Base-by-base conservation (phyloP, 192 early-diverging fungal genomes). In the Gigaspora rosea region DNA sequence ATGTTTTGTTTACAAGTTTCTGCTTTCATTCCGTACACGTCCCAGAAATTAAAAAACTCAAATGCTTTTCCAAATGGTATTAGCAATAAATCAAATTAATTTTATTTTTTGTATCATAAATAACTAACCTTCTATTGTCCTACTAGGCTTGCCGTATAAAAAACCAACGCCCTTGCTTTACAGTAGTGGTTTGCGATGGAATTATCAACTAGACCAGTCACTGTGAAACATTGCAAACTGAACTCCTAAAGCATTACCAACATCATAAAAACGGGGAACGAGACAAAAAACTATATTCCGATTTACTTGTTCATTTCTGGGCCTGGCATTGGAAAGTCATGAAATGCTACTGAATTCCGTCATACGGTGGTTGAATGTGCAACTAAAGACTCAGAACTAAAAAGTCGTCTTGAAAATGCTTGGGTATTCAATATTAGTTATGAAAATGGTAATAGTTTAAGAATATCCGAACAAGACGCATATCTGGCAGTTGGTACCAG, bases 391-490 rank as follows among this genome's bases (percentile, higher is more conserved):
- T 65, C n/a, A 54, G 71, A 72, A 47, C 64, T 76, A 65, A 66
- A n/a, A 58, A 70, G 71, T 12, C 75, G 49, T 51, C 36, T 82
- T 56, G 48, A 73, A 54, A 48, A 82, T 47, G 81, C 74, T 59
- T 82, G 78, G 81, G 81, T 79, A 64, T 82, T 82, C 69, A 62
- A 79, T 71, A 52, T 79, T 63, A 82, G 64, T 62, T 71, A 76
- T 47, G 78, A 79, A 67, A 82, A 82, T 73, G 78, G 59, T 50
- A 76, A 63, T 33, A 80, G 75, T 13, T 72, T 54, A 54, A 49
- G 15, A 47, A 27, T 13, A 27, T 51, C 4, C 27, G 74, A 79
- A 52, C 15, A 16, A 20, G 56, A 59, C 66, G 22, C 78, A 49
- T 69, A 76, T 64, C 8, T 46, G 20, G 78, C 78, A 58, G 49